A percentile compares a stretch with the other conserved stretches of the same genome.
Conservation (phyloP, 2,329 filamentous ascomycete genomes). For the Hypoxylon sp. region DNA sequence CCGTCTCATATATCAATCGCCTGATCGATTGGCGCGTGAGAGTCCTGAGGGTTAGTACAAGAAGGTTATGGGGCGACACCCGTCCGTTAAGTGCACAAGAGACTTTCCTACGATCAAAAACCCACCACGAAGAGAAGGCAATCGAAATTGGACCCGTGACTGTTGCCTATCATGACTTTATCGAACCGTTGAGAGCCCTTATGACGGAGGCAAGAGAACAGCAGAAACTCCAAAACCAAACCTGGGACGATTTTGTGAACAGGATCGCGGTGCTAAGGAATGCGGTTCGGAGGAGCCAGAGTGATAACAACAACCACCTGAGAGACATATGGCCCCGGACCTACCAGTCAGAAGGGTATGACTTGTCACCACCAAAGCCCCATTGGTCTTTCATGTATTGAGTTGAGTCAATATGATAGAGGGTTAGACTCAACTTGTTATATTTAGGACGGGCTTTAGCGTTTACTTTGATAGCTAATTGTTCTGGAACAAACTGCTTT, state of each 20-base stretch:
- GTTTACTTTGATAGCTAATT: not conserved
- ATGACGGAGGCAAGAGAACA: not conserved
- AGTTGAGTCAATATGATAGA: too few relatives aligned
- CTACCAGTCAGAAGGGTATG: too few relatives aligned
- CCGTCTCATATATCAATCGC: slow-evolving; percentile 27
- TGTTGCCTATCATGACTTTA: not conserved
- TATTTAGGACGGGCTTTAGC: not conserved
- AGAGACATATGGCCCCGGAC: too few relatives aligned
- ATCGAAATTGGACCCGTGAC: not conserved
- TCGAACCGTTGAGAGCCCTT: not conserved
- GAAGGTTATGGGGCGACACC: not conserved
- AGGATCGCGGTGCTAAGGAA: not conserved
- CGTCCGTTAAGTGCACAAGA: too few relatives aligned
- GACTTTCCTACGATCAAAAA: not conserved
- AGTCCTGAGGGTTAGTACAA: not conserved
- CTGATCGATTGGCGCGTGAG: slow-evolving; percentile 20
- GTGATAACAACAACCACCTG: too few relatives aligned
- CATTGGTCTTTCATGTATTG: too few relatives aligned
- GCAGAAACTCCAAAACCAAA: not conserved
- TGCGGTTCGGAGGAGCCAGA: not conserved
- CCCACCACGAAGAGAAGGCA: not conserved
- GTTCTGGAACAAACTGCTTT: too few relatives aligned
- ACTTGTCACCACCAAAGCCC: too few relatives aligned
- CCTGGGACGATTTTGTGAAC: not conserved
- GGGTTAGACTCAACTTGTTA: not conserved